Evolutionary conservation across 345 rosid genomes (phyloP).

Genomic region (Lepidium sativum): DNA sequence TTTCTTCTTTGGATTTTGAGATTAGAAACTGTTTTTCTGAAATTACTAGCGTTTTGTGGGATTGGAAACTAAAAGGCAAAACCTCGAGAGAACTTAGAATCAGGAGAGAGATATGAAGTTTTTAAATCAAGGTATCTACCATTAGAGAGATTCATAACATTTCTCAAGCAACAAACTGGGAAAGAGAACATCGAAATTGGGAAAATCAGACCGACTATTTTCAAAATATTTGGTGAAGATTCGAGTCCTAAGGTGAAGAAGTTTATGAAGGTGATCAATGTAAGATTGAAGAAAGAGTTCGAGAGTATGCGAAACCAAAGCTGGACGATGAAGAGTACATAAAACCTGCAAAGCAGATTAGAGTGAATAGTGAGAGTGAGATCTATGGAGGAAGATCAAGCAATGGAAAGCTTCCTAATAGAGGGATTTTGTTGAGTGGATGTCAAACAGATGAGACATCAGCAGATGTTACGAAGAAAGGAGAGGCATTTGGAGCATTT

Average conservation of each 20-base stretch:
- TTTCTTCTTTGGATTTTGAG: slow-evolving; percentile 20
- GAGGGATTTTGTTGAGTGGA: slow-evolving; percentile 13
- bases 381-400: background rate
- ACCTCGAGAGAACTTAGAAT: background rate
- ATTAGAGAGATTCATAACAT: slow-evolving; percentile 2
- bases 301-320: background rate
- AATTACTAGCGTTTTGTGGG: slow-evolving; percentile 53
- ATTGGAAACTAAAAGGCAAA: slow-evolving; percentile 20
- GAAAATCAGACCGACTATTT: slow-evolving; percentile 16
- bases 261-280: slow-evolving; percentile 34
- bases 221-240: slow-evolving; percentile 19
- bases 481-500: slow-evolving; percentile 17
- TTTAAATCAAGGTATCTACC: slow-evolving; percentile 9
- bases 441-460: slow-evolving; percentile 16
- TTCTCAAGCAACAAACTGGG: slow-evolving; percentile 16
- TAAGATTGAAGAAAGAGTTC: background rate
- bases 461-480: background rate
- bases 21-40: slow-evolving; percentile 40
- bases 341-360: background rate
- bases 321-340: background rate
- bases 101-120: background rate
- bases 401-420: slow-evolving; percentile 20
- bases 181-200: slow-evolving; percentile 10
- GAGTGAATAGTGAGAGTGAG: background rate
- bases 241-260: slow-evolving; percentile 65